These are phyloP conservation scores for Zygoascus ofunaensis DNA, from an alignment of 805 yeast genomes.

Conservation along the genomic window DNA sequence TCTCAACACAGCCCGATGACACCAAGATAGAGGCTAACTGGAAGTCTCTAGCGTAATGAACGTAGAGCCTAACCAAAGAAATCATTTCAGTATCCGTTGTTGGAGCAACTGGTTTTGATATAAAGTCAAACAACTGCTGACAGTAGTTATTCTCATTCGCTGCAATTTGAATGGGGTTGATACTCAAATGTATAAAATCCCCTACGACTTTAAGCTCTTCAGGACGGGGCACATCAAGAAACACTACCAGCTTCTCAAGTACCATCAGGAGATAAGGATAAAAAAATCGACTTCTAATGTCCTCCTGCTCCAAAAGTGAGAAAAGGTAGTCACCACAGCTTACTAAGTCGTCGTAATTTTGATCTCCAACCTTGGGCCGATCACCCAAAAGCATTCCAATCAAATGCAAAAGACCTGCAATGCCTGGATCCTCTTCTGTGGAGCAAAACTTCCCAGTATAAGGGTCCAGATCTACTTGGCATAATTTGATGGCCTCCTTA, in stretches of 20 bases:
- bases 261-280: constrained; percentile 48
- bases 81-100: constrained; percentile 40
- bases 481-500: not conserved
- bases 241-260: constrained; percentile 46
- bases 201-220: constrained; percentile 18
- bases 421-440: constrained; percentile 4
- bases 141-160: constrained; percentile 6
- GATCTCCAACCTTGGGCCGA: constrained; percentile 12
- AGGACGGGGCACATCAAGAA: constrained; percentile 41
- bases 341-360: constrained; percentile 9
- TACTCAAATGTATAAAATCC: constrained; percentile 2
- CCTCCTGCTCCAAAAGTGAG: constrained; percentile 17
- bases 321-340: constrained; percentile 14
- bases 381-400: constrained; percentile 21
- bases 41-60: constrained; percentile 43
- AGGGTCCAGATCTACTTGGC: not conserved
- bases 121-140: constrained; percentile 34
- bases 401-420: constrained; percentile 18
- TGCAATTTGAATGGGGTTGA: not conserved
- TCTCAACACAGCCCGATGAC: constrained; percentile 38
- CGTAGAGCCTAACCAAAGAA: constrained; percentile 45
- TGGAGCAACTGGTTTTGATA: constrained; percentile 37
- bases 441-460: not conserved
- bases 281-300: constrained; percentile 32
- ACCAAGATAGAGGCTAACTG: constrained; percentile 34